Conservation (phyloP, 306 rosid genomes). For the Casuarina cunninghamiana region DNA sequence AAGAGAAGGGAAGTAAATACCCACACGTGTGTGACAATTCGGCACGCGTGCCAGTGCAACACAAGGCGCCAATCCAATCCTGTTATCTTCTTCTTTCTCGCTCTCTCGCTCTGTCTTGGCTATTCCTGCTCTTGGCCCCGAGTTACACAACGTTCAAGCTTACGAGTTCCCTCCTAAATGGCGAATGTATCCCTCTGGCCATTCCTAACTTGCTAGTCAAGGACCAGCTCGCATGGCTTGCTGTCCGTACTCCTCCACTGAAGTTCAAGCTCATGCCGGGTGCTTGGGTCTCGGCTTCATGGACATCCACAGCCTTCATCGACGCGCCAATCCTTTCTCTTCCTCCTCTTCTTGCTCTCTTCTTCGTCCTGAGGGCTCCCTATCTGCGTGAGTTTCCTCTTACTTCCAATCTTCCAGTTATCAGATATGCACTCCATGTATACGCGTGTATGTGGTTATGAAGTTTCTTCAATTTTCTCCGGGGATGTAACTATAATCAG, state of each 20-base stretch:
- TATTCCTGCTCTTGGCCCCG: background rate
- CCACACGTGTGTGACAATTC: background rate
- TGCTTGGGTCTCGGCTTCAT: background rate
- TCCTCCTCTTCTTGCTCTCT: constrained; percentile 25
- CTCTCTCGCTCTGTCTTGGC: background rate
- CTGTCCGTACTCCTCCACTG: constrained; percentile 26
- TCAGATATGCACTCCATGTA: constrained; percentile 1
- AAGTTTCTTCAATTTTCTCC: background rate
- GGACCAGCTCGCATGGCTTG: constrained; percentile 20
- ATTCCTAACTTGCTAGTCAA: constrained; percentile 21
- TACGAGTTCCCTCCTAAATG: constrained; percentile 26
- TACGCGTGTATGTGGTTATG: background rate
- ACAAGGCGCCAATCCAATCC: constrained; percentile 40
- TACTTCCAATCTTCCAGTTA: background rate
- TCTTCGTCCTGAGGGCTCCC: constrained; percentile 42
- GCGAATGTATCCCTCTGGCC: constrained; percentile 23
- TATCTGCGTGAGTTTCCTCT: constrained; percentile 42
- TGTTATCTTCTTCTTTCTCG: constrained; percentile 2
- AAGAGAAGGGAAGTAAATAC: background rate
- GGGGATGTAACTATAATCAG: constrained; percentile 13
- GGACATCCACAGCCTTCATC: constrained; percentile 28
- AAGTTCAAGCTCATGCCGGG: constrained; percentile 43
- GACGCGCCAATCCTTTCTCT: constrained; percentile 27
- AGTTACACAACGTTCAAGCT: constrained; percentile 12
- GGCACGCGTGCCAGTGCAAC: background rate